These are phyloP conservation scores for Corymbia maculata DNA, from an alignment of 345 rosid species.

Conservation along the genomic window DNA sequence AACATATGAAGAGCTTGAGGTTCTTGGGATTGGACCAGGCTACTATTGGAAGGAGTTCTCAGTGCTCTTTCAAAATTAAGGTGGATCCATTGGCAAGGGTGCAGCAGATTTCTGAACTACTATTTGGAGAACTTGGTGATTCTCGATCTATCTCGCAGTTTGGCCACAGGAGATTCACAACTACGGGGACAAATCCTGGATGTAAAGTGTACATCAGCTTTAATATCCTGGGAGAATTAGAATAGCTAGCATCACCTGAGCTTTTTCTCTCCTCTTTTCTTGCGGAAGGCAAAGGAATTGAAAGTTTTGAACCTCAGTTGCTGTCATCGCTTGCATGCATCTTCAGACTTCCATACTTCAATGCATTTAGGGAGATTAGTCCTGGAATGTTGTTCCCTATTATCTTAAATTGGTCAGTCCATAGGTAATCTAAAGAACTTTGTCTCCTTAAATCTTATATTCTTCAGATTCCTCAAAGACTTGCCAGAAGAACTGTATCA, in stretches of 20 bases:
- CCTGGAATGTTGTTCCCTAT: neutral
- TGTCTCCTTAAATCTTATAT: neutral
- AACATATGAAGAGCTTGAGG: neutral
- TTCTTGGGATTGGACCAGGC: neutral
- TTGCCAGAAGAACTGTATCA: neutral
- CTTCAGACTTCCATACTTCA: neutral
- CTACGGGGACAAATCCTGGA: neutral
- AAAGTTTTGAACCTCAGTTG: neutral
- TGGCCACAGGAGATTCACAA: neutral
- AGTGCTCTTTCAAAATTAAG: neutral
- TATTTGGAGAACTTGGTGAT: neutral
- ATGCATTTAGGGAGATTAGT: neutral
- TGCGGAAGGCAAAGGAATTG: neutral
- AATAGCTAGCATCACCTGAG: neutral
- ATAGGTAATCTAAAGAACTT: neutral
- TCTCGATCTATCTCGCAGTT: neutral
- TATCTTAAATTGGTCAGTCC: neutral
- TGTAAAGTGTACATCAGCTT: neutral
- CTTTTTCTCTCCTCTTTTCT: neutral
- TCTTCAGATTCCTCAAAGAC: neutral
- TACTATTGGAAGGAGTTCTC: neutral
- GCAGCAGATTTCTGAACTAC: neutral
- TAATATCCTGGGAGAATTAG: neutral
- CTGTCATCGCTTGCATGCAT: neutral
- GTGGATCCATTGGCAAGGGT: neutral